Evolutionary conservation across 148 eudicot species (phyloP).

Genomic region (Chenopodium album): DNA sequence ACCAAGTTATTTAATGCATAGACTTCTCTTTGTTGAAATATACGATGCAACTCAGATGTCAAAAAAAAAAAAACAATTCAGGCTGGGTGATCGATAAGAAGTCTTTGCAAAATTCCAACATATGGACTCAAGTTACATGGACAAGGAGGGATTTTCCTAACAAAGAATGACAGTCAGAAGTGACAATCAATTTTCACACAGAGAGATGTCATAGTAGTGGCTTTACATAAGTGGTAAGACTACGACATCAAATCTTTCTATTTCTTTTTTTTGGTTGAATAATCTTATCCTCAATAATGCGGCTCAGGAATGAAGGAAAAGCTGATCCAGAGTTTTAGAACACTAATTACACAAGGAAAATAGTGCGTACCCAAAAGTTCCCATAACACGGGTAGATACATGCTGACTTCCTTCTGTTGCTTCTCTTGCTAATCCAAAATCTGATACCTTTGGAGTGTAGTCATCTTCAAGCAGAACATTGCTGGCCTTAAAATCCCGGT

Average conservation of each 20-base stretch:
- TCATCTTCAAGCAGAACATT: slow-evolving; percentile 91
- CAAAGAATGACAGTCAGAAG: too few species aligned
- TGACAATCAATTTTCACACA: neutral
- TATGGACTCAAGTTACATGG: slow-evolving; percentile 3
- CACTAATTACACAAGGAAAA: slow-evolving; percentile 10
- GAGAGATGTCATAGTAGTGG: neutral
- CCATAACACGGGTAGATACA: slow-evolving; percentile 98
- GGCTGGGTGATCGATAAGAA: neutral
- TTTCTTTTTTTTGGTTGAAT: neutral
- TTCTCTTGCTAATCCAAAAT: slow-evolving; percentile 99
- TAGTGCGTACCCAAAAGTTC: slow-evolving; percentile 86
- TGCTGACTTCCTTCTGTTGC: slow-evolving; percentile 98
- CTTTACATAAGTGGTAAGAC: neutral
- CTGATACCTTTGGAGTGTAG: slow-evolving; percentile 94
- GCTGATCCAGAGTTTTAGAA: neutral
- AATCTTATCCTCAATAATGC: neutral
- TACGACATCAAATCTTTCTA: neutral
- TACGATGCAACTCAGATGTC: neutral
- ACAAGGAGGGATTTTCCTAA: neutral
- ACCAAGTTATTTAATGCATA: neutral
- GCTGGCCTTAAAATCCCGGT: slow-evolving; percentile 94
- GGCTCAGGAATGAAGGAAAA: neutral
- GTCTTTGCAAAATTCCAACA: neutral
- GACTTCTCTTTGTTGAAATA: neutral
- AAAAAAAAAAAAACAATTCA: neutral